Conservation (phyloP, 768 basidiomycete genomes). For the Neoboletus brunneissimus region DNA sequence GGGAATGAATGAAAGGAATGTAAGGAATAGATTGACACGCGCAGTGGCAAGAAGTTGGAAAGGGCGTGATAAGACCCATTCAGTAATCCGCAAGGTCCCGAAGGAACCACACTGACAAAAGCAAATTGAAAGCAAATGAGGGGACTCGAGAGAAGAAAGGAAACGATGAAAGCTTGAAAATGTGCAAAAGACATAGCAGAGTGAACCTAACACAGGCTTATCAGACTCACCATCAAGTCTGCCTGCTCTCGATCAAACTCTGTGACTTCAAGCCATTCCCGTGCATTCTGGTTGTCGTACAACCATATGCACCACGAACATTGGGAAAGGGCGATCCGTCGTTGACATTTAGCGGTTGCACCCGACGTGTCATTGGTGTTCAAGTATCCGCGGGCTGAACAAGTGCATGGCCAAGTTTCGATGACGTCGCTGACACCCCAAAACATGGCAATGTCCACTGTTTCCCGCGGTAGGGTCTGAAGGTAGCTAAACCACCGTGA, state of each 20-base stretch:
- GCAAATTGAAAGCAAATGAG: slow-evolving; percentile 12
- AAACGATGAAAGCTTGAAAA: background rate
- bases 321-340: background rate
- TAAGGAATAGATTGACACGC: slow-evolving; percentile 6
- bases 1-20: slow-evolving; percentile 4
- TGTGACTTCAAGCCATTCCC: slow-evolving; percentile 33
- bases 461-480: slow-evolving; percentile 53
- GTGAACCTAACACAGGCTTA: slow-evolving; percentile 5
- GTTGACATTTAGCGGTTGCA: background rate
- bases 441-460: slow-evolving; percentile 58
- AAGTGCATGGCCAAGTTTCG: slow-evolving; percentile 15
- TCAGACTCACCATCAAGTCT: slow-evolving; percentile 28
- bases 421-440: slow-evolving; percentile 43
- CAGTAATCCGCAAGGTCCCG: slow-evolving; percentile 12
- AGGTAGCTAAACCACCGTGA: slow-evolving; percentile 69
- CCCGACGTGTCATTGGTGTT: slow-evolving; percentile 7
- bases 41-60: slow-evolving; percentile 1
- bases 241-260: slow-evolving; percentile 29
- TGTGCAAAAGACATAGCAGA: background rate
- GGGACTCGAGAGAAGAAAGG: background rate
- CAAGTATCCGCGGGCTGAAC: slow-evolving; percentile 13
- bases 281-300: slow-evolving; percentile 31
- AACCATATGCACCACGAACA: slow-evolving; percentile 21
- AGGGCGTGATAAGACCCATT: slow-evolving; percentile 5
- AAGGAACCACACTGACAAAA: slow-evolving; percentile 2